phyloP scores from a whole-genome alignment of 768 basidiomycete genomes.

The Cyclocybe cylindracea region DNA sequence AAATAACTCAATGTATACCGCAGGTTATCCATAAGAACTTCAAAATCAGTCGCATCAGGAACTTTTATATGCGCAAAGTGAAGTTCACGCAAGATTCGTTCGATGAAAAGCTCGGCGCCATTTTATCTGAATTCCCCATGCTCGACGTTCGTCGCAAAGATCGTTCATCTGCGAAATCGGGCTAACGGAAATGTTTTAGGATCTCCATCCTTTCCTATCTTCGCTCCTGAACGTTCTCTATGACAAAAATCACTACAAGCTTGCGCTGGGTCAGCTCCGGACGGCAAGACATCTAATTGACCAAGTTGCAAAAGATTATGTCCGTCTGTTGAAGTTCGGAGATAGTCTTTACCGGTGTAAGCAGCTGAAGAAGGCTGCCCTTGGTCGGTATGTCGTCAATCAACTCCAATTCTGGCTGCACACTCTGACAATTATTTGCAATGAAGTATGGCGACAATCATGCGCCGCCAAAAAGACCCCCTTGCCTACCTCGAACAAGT shows the following conservation, averaged over 20 bases:
- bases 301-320: slow-evolving; percentile 96
- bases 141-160: slow-evolving; percentile 72
- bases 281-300: slow-evolving; percentile 96
- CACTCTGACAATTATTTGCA: slow-evolving; percentile 5
- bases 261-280: slow-evolving; percentile 94
- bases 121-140: slow-evolving; percentile 95
- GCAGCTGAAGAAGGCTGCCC: slow-evolving; percentile 95
- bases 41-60: slow-evolving; percentile 98
- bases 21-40: slow-evolving; percentile 99
- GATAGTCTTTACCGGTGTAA: slow-evolving; percentile 98
- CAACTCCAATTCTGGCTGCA: background rate
- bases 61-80: slow-evolving; percentile 99
- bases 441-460: slow-evolving; percentile 93
- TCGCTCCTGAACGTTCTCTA: slow-evolving; percentile 98
- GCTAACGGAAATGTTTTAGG: slow-evolving; percentile 41
- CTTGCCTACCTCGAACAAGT: slow-evolving; percentile 99
- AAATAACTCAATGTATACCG: background rate
- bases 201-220: slow-evolving; percentile 94
- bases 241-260: slow-evolving; percentile 99
- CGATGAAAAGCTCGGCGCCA: slow-evolving; percentile 92
- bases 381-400: slow-evolving; percentile 76
- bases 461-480: slow-evolving; percentile 98
- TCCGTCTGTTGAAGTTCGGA: slow-evolving; percentile 95
- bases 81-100: slow-evolving; percentile 98
- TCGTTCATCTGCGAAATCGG: slow-evolving; percentile 5